Evolutionary conservation across 805 yeast species (phyloP).

Genomic region (Sugiyamaella qingdaonensis): DNA sequence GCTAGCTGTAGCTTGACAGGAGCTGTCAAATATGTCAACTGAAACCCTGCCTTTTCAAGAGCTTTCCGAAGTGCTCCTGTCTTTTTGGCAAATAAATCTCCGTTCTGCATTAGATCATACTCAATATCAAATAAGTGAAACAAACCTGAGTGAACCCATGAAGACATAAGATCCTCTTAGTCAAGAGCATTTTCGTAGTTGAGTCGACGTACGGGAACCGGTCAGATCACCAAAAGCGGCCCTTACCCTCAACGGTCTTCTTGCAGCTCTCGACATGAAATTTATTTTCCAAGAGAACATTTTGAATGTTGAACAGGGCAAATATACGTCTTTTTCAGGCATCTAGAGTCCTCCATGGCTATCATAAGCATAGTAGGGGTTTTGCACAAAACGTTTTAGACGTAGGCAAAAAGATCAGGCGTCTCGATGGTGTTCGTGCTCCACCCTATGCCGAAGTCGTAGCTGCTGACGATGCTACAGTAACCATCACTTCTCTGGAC

Average conservation of each 20-base stretch:
- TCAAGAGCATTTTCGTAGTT: background rate
- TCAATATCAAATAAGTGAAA: background rate
- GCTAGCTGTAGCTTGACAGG: conserved; percentile 62
- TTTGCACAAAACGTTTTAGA: too few species aligned
- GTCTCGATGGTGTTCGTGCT: background rate
- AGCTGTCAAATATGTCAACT: conserved; percentile 73
- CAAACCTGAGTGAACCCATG: conserved; percentile 65
- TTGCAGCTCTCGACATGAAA: too few species aligned
- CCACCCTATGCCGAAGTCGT: conserved; percentile 14
- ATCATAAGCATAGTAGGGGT: too few species aligned
- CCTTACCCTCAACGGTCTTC: too few species aligned
- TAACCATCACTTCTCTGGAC: conserved; percentile 6
- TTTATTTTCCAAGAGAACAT: too few species aligned
- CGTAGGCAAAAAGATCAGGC: too few species aligned
- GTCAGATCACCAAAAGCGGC: too few species aligned
- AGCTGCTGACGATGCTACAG: conserved; percentile 8
- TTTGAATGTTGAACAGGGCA: too few species aligned
- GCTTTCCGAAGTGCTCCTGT: conserved; percentile 84
- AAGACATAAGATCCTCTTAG: conserved; percentile 62
- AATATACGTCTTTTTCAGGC: too few species aligned
- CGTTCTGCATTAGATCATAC: conserved; percentile 51
- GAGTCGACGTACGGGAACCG: too few species aligned
- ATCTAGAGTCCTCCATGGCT: too few species aligned
- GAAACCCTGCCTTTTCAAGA: conserved; percentile 59
- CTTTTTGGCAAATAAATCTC: conserved; percentile 77